Evolutionary conservation across 2,329 filamentous ascomycete species (phyloP).

Genomic region (Diaporthe humulicola): DNA sequence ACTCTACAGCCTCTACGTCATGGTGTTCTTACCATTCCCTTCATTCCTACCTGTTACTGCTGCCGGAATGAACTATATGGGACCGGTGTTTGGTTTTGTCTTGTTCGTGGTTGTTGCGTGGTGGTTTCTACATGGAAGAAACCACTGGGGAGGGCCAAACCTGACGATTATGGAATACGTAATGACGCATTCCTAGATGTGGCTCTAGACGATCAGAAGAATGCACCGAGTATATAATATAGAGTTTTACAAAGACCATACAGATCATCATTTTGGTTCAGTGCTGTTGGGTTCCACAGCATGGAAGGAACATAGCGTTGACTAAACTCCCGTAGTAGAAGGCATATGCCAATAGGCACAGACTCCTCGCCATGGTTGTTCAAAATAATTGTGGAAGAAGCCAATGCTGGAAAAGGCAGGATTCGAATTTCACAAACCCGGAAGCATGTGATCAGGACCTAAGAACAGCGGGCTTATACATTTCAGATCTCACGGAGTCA

Average conservation of each 20-base stretch:
- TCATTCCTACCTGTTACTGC: background rate
- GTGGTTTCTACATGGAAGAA: slow-evolving; percentile 30
- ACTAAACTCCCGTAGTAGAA: too few species aligned
- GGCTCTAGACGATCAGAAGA: background rate
- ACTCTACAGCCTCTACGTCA: background rate
- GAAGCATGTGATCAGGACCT: background rate
- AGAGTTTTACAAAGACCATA: background rate
- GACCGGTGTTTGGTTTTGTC: background rate
- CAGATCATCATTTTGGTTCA: too few species aligned
- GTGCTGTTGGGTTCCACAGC: too few species aligned
- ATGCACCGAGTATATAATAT: background rate
- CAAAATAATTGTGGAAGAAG: too few species aligned
- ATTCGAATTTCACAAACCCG: too few species aligned
- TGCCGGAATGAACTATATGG: background rate
- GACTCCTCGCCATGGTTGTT: background rate
- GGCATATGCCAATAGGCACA: too few species aligned
- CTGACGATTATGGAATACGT: background rate
- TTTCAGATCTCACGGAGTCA: background rate
- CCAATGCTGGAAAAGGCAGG: too few species aligned
- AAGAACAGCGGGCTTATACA: background rate
- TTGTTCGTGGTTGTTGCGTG: background rate
- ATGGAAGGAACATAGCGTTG: too few species aligned
- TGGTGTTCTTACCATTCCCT: background rate
- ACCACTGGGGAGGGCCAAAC: background rate
- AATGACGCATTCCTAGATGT: background rate